Base-by-base conservation (phyloP, 495 filamentous ascomycete genomes). In the Neurospora sp. region DNA sequence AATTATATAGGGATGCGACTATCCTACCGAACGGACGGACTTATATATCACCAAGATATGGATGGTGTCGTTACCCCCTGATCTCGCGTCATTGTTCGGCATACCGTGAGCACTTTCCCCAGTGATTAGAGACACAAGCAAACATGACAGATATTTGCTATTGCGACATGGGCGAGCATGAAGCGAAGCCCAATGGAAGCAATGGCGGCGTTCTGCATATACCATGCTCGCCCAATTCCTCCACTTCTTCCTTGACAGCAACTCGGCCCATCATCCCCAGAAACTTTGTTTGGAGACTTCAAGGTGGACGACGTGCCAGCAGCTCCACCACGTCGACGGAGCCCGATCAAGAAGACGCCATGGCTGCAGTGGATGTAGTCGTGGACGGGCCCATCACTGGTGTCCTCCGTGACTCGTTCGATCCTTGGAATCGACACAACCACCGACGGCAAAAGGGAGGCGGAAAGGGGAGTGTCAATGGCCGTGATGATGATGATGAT, bases 31-130 rank as follows among this genome's bases (percentile, higher is more conserved):
- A 44, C 53, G 39, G 40, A 44, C 53, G 39, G 40, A 18, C 18
- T 27, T 40, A 39, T 72, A 39, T 39, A 70, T 53, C 44, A 65
- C 18, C 14, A 61, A 72, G 27, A 35, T 35, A 65, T 65, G 27
- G 53, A 81, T 80, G 77, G 79, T 78, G 77, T 74, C 71, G 22
- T 70, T 10, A 14, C 61, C 73, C 79, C 79, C 71, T 76, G 78
- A 77, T 71, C 76, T 81, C 76, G 77, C 79, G 79, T 79, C 79
- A 81, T 81, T 44, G 14, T 69, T 71, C 69, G n/a, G 68, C 53
- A 65, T 65, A 44, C 27, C 53, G 7, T 37, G 14, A 65, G 53
- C 27, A 61, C 53, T 61, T 61, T 61, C 53, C 53, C 27, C 7
- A 16, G 53, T 18, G 22, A 65, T 65, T 6, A 18, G 14, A 61